Conservation (phyloP, 1,139 yeast species). For the Meyerozyma guilliermondii region DNA sequence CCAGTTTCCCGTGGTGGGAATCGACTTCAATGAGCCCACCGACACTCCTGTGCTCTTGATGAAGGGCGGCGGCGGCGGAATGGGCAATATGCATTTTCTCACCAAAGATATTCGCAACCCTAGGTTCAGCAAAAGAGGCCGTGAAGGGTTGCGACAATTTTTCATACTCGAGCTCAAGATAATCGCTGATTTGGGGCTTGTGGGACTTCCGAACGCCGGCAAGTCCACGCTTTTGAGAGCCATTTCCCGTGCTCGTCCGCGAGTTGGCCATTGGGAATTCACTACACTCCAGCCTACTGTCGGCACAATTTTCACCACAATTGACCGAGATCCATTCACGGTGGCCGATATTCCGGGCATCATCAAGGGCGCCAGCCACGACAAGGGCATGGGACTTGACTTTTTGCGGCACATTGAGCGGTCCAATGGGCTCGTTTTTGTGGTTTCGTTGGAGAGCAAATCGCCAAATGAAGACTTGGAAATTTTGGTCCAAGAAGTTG, state of each 20-base stretch:
- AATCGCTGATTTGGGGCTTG: slow-evolving; percentile 88
- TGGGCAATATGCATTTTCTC: slow-evolving; percentile 93
- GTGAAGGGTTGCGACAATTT: slow-evolving; percentile 59
- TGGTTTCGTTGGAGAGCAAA: slow-evolving; percentile 62
- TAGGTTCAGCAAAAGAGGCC: slow-evolving; percentile 75
- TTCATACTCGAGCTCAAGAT: slow-evolving; percentile 80
- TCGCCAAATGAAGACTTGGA: slow-evolving; percentile 64
- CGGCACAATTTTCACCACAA: slow-evolving; percentile 72
- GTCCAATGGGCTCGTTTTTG: slow-evolving; percentile 85
- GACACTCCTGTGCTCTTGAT: slow-evolving; percentile 63
- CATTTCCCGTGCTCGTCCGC: slow-evolving; percentile 85
- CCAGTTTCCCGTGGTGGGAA: slow-evolving; percentile 70
- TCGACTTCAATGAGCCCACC: slow-evolving; percentile 67
- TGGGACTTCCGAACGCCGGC: slow-evolving; percentile 96
- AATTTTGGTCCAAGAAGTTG: slow-evolving; percentile 64
- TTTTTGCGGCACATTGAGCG: slow-evolving; percentile 90
- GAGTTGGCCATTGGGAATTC: slow-evolving; percentile 96
- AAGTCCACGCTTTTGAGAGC: slow-evolving; percentile 84
- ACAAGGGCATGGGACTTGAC: slow-evolving; percentile 91
- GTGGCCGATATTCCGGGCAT: slow-evolving; percentile 98
- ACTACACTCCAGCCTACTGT: slow-evolving; percentile 90
- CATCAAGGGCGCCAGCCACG: slow-evolving; percentile 76
- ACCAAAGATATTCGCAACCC: slow-evolving; percentile 85
- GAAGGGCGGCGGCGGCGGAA: slow-evolving; percentile 88
- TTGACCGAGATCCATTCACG: slow-evolving; percentile 72